Base-by-base conservation (phyloP, 2,329 filamentous ascomycete species). In the Aureobasidium musti region DNA sequence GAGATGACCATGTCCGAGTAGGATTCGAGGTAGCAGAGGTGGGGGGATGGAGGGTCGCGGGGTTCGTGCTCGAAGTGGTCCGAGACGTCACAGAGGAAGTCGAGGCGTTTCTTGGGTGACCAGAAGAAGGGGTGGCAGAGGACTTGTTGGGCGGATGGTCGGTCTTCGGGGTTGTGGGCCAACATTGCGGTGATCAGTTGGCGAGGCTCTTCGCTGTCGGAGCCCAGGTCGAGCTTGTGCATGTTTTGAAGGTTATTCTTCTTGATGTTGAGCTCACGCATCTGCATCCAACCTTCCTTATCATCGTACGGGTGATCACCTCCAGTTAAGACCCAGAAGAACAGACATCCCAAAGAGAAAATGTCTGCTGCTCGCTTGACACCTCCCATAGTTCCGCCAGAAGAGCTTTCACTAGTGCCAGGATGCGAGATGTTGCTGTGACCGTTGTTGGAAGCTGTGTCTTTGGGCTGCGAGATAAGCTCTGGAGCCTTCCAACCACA, bases 91-190 rank as follows among this genome's bases (percentile, higher is more conserved):
- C 93, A 97, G n/a, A 99, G 83, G 78, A 99, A 99, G 11, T 87
- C 87, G 7, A 99, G 86, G 10, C 93, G 88, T 75, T 96, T 95
- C 76, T 96, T 94, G 0, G 91, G 80, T 0, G 89, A 82, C 95
- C 95, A 99, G 82, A 99, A 99, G 82, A 98, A 99, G 0, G 95
- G 95, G 73, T 99, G 95, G 0, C 91, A 88, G 83, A 97, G 87
- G 67, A 97, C 90, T 35, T 93, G 87, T 19, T 84, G 83, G 0
- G 93, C 91, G 30, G 87, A 87, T 0, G 96, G 93, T 0, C 86
- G 84, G 67, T 83, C 78, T 69, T 87, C 86, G 7, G 89, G 89
- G 56, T 89, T 83, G 43, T 87, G 82, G 47, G 82, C 83, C 60
- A 91, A 76, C 95, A 99, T 99, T 67, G 87, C 89, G 35, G 83